phyloP scores from a whole-genome alignment of 2,329 filamentous ascomycete species.

The Penicillium sp. region DNA sequence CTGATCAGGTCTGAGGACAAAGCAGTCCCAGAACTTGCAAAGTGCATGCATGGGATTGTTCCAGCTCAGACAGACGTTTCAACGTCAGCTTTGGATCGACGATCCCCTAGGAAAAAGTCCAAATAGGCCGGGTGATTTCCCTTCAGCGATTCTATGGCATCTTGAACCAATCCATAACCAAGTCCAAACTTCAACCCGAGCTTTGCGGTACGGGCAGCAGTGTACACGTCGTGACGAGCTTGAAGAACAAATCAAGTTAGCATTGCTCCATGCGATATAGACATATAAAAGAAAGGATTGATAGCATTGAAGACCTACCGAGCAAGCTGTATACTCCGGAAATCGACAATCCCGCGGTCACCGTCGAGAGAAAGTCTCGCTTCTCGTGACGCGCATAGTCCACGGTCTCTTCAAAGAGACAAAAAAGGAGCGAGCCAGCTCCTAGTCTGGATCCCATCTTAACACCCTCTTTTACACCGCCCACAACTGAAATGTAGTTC shows the following conservation, averaged over 20 bases:
- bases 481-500: slow-evolving; percentile 83
- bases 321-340: slow-evolving; percentile 85
- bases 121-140: slow-evolving; percentile 77
- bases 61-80: slow-evolving; percentile 22
- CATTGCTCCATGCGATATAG: background rate
- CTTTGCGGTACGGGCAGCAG: slow-evolving; percentile 76
- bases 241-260: slow-evolving; percentile 22
- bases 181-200: slow-evolving; percentile 79
- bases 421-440: slow-evolving; percentile 75
- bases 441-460: slow-evolving; percentile 73
- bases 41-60: background rate
- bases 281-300: background rate
- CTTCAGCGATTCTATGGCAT: slow-evolving; percentile 69
- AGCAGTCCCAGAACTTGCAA: background rate
- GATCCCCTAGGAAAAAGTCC: slow-evolving; percentile 63
- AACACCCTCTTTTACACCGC: slow-evolving; percentile 76
- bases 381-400: slow-evolving; percentile 65
- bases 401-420: slow-evolving; percentile 82
- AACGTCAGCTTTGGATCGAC: slow-evolving; percentile 30
- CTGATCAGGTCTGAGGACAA: background rate
- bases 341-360: slow-evolving; percentile 80
- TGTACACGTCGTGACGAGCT: slow-evolving; percentile 81
- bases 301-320: slow-evolving; percentile 61
- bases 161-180: slow-evolving; percentile 79
- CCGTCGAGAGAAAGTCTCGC: slow-evolving; percentile 79